Evolutionary conservation across 2,329 filamentous ascomycete species (phyloP).

Genomic region (Exophiala sp.): DNA sequence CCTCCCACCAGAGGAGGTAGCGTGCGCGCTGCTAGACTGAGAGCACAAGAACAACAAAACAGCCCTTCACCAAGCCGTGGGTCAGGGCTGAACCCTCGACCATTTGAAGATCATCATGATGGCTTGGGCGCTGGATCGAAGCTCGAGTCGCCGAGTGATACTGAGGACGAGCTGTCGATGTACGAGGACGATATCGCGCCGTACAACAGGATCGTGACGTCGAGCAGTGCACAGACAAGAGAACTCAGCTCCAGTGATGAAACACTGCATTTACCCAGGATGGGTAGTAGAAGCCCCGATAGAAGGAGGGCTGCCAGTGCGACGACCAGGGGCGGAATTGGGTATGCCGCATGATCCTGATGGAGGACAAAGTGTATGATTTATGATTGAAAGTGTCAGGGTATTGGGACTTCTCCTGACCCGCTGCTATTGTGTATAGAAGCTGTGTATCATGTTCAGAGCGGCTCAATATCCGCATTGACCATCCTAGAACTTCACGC

Average conservation of each 20-base stretch:
- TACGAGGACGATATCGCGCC: slow-evolving; percentile 8
- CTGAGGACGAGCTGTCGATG: slow-evolving; percentile 3
- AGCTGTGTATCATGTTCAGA: too few relatives aligned
- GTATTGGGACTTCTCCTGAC: too few relatives aligned
- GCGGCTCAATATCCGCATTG: too few relatives aligned
- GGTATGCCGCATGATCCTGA: not conserved
- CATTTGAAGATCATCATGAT: slow-evolving; percentile 4
- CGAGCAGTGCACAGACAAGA: slow-evolving; percentile 2
- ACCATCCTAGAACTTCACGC: too few relatives aligned
- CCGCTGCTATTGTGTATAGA: too few relatives aligned
- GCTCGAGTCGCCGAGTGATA: slow-evolving; percentile 9
- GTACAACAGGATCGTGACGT: slow-evolving; percentile 11
- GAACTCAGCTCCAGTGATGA: slow-evolving; percentile 9
- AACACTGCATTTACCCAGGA: slow-evolving; percentile 9
- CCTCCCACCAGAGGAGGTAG: not conserved
- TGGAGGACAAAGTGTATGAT: not conserved
- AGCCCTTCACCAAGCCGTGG: not conserved
- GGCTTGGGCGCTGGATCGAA: slow-evolving; percentile 3
- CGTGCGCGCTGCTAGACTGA: not conserved
- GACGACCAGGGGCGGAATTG: not conserved
- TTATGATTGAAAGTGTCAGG: not conserved
- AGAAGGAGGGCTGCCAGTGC: too few relatives aligned
- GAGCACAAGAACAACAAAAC: not conserved
- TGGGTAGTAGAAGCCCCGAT: slow-evolving; percentile 2
- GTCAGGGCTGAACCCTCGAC: not conserved